Evolutionary conservation across 371 early-diverging fungal genomes (phyloP).

Genomic region (Circinella umbellata): DNA sequence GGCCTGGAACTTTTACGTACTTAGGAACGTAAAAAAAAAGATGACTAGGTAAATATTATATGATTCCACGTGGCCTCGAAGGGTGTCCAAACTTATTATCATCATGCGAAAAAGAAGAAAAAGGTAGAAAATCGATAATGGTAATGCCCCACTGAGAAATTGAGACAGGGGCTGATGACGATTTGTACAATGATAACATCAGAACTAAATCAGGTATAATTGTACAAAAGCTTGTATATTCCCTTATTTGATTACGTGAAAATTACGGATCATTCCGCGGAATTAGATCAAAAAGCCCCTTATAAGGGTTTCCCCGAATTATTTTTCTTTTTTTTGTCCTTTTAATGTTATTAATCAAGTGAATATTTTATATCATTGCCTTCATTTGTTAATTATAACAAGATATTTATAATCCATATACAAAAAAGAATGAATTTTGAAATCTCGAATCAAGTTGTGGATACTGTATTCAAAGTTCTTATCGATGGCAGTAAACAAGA

Average conservation of each 20-base stretch:
- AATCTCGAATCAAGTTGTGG: slow-evolving; percentile 27
- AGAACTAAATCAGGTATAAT: neutral
- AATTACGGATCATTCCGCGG: neutral
- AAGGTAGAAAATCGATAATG: no score
- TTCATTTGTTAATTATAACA: neutral
- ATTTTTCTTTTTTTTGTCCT: neutral
- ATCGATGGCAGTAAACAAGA: slow-evolving; percentile 53
- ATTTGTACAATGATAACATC: neutral
- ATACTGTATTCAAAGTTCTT: slow-evolving; percentile 46
- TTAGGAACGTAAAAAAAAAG: no score
- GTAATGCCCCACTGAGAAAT: no score
- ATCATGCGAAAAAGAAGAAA: neutral
- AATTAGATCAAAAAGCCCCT: neutral
- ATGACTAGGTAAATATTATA: no score
- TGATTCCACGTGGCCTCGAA: neutral
- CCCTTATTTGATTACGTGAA: neutral
- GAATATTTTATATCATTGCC: no score
- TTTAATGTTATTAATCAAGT: neutral
- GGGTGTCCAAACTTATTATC: no score
- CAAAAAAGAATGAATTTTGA: slow-evolving; percentile 14
- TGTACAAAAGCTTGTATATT: neutral
- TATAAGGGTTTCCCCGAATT: neutral
- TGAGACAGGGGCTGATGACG: no score
- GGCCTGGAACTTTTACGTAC: slow-evolving; percentile 8
- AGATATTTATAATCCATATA: no score